A percentile compares a stretch with the other conserved stretches of the same genome.
Evolutionary conservation across 352 stramenopile species (phyloP).

Genomic region (Pythium guiyangense): DNA sequence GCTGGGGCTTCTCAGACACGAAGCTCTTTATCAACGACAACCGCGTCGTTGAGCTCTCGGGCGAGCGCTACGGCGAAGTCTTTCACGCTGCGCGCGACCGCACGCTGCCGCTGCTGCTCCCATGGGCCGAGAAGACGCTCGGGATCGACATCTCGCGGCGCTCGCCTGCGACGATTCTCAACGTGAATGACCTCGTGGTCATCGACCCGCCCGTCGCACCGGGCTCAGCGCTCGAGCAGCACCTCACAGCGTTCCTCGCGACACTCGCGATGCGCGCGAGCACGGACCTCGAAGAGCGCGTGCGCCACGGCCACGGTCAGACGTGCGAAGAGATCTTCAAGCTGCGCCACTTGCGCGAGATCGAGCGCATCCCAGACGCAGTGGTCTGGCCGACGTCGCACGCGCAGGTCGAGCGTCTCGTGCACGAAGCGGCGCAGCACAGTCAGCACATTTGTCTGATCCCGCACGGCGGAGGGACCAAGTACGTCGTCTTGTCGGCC

Average conservation of each 20-base stretch:
- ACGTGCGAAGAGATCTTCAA: constrained; percentile 70
- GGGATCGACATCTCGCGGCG: constrained; percentile 35
- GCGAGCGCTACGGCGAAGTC: constrained; percentile 54
- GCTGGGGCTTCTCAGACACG: constrained; percentile 70
- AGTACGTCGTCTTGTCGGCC: constrained; percentile 38
- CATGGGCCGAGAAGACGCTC: constrained; percentile 55
- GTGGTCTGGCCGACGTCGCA: constrained; percentile 88
- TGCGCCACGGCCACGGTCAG: constrained; percentile 66
- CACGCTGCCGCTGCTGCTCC: constrained; percentile 41
- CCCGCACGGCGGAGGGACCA: constrained; percentile 93
- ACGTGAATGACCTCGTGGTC: constrained; percentile 25
- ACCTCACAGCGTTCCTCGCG: constrained; percentile 28
- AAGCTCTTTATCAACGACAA: constrained; percentile 58
- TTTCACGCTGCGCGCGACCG: constrained; percentile 39
- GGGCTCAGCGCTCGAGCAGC: constrained; percentile 15
- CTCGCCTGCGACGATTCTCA: constrained; percentile 29
- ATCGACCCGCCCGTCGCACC: constrained; percentile 9
- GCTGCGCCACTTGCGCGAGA: constrained; percentile 33
- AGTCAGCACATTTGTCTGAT: constrained; percentile 86
- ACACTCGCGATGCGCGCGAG: constrained; percentile 30
- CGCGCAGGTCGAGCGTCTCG: constrained; percentile 78
- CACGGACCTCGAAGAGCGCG: constrained; percentile 38
- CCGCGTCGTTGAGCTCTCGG: constrained; percentile 54
- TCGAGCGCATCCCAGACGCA: constrained; percentile 82
- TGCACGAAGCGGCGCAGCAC: constrained; percentile 58